Percentiles rank a stretch among this genome's conserved stretches.
Evolutionary conservation across 2,329 filamentous ascomycete species (phyloP).

Genomic region (Stromatinia cepivora): DNA sequence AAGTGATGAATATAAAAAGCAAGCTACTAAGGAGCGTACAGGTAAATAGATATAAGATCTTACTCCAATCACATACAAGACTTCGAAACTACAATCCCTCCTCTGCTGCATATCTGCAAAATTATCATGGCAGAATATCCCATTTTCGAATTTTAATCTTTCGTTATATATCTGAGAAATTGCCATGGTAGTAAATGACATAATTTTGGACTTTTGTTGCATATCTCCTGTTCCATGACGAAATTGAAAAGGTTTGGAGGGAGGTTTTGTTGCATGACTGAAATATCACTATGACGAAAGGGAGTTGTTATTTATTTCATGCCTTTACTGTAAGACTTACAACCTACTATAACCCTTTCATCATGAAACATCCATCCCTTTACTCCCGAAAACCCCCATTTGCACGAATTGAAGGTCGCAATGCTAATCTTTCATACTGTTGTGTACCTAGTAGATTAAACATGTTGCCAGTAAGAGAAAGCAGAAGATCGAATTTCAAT

Average conservation of each 20-base stretch:
- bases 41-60: neutral
- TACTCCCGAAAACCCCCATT: no score
- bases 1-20: neutral
- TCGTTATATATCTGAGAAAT: neutral
- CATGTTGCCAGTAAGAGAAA: neutral
- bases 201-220: neutral
- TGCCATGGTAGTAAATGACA: neutral
- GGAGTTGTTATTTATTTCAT: no score
- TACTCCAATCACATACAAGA: neutral
- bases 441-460: no score
- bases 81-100: neutral
- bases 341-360: no score
- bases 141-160: neutral
- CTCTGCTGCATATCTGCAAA: neutral
- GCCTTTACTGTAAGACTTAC: no score
- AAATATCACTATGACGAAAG: no score
- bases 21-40: neutral
- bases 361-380: no score
- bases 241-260: neutral
- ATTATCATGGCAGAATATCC: neutral
- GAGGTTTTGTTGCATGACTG: no score
- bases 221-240: neutral
- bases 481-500: neutral
- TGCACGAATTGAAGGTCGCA: no score
- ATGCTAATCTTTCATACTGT: no score